A percentile compares a stretch with the other conserved stretches of the same genome.
These are phyloP conservation scores for Ustilago crameri DNA, from an alignment of 1,284 basidiomycete genomes.

Conservation along the genomic window DNA sequence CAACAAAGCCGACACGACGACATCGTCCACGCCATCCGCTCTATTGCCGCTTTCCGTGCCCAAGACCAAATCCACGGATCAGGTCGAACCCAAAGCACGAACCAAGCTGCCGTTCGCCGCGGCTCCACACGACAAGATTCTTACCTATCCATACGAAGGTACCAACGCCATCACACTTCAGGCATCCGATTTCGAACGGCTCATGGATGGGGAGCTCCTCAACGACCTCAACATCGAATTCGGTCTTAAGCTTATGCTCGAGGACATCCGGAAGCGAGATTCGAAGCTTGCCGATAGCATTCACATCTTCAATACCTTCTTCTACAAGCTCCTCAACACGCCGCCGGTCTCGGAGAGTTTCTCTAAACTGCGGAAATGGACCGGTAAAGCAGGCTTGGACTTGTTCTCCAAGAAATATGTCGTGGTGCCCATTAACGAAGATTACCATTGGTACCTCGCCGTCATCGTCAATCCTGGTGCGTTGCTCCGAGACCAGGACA, in stretches of 20 bases:
- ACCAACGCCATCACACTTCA: constrained; percentile 52
- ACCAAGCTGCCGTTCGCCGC: neutral
- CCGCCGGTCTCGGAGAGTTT: constrained; percentile 73
- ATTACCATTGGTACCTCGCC: constrained; percentile 96
- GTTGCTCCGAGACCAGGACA: constrained; percentile 11
- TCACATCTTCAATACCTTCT: constrained; percentile 95
- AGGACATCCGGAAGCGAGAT: constrained; percentile 66
- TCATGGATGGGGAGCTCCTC: constrained; percentile 69
- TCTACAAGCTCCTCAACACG: constrained; percentile 90
- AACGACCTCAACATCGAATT: constrained; percentile 98
- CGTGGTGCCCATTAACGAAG: constrained; percentile 95
- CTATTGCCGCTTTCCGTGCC: constrained; percentile 4
- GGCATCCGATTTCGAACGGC: constrained; percentile 46
- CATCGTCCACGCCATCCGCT: constrained; percentile 2
- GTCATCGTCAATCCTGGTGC: constrained; percentile 83
- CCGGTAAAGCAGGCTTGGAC: constrained; percentile 77
- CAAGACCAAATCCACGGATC: constrained; percentile 3
- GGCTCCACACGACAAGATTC: constrained; percentile 17
- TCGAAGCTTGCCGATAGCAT: constrained; percentile 78
- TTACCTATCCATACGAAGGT: constrained; percentile 55
- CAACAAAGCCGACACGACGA: constrained; percentile 8
- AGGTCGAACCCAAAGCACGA: constrained; percentile 2
- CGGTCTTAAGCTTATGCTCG: constrained; percentile 80
- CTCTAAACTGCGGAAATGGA: constrained; percentile 91
- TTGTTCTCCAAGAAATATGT: constrained; percentile 91